Base-by-base conservation (phyloP, 257 asterid genomes). In the Solanum raphanifolium region DNA sequence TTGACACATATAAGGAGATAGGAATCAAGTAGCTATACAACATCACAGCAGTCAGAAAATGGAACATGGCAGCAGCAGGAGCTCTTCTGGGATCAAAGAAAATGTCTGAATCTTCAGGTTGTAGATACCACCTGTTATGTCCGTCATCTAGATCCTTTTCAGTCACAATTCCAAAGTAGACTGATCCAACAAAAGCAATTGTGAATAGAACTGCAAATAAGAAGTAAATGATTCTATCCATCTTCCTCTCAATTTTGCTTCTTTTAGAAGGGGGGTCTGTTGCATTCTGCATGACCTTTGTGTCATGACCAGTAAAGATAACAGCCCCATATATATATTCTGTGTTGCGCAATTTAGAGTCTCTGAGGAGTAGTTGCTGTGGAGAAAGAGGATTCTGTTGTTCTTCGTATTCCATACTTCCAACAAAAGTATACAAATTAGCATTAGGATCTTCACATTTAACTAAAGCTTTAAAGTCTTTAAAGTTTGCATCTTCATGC, bases 361-460 rank as follows among this genome's bases (percentile, higher is more conserved):
- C 99, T 85, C 99, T 86, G 23, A 96, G 96, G 25, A 96, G 92
- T 31, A 96, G 88, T 81, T 96, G 99, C 83, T 93, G 98, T 86
- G 98, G 98, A 35, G 98, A 93, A 88, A 96, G 98, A 81, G 99
- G 92, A 83, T 88, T 75, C 21, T 91, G 96, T 86, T 96, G 90
- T 41, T 83, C 95, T 82, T 92, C 91, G 15, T 89, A 65, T 18
- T 92, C 96, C 98, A 96, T 94, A 58, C 93, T 96, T 87, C 99
- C 99, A 82, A 95, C 92, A 73, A 92, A 96, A 89, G 92, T 89
- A 71, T 96, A 96, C 85, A 96, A 88, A 89, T 93, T 96, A 23
- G 99, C 97, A 90, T 96, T 96, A 23, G 99, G 99, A 91, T 96
- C 99, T 89, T 96, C 99, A 84, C 99, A 95, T 88, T 90, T 95